Evolutionary conservation across 2,329 filamentous ascomycete species (phyloP), one percentile per base, ranked within the genome.

Genomic region (Cytospora chrysosperma): DNA sequence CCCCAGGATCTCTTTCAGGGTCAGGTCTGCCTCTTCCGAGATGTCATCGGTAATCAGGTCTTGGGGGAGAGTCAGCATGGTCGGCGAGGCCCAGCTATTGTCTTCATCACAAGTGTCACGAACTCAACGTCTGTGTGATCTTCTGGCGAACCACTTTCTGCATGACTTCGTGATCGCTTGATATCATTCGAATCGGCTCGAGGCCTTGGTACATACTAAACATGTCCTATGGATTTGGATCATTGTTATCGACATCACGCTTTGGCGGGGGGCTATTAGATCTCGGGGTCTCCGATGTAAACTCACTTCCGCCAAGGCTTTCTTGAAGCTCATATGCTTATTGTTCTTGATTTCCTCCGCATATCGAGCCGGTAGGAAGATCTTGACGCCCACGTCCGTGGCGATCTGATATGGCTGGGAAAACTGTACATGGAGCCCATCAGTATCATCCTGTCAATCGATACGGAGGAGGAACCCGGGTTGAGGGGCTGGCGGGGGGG

Each of bases 341-440:
- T 43, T 52, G n/a, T 59, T 63, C 49, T 53, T 58, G 49, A 63
- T 63, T 47, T 63, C 61, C 30, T 63, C 61, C 10, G 61, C 61
- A 43, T 37, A 63, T 30, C 55, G 53, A 4, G 61, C 53, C 2
- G 61, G 61, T 3, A 63, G 34, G 28, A 63, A 53, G 30, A 63
- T 59, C 43, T 52, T 63, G 34, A 53, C 21, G 55, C 61, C 61
- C 15, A 58, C 43, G 24, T 59, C 61, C 43, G 61, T 63, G n/a
- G 34, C 55, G 19, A 63, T 53, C 15, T 59, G 61, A 17, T 58
- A 63, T 10, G 61, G 61, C 24, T 24, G 53, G 27, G 58, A 55
- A 40, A 55, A 60, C 58, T 60, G 30, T 4, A 55, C 12, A 4
- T 3, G 6, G 15, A 13, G 8, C 4, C 9, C 12, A n/a, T 60